Evolutionary conservation across 1,139 yeast genomes (phyloP).

Genomic region (Maudiozyma humilis): DNA sequence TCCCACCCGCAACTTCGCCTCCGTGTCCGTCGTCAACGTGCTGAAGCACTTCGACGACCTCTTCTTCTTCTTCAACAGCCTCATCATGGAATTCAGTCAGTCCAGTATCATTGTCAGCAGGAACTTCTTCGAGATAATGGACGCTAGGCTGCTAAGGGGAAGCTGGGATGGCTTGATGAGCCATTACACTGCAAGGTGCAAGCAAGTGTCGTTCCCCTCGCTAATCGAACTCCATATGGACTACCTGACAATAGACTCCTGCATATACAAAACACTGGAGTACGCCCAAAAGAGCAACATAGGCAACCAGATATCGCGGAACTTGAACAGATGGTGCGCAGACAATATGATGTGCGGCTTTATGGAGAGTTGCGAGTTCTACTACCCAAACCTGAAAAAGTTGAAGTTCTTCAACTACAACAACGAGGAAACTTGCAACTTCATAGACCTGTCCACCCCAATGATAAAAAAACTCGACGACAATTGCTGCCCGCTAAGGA

Average conservation of each 20-base stretch:
- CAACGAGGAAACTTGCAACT: conserved; percentile 18
- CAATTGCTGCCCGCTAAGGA: conserved; percentile 11
- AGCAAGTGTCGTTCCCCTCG: conserved; percentile 12
- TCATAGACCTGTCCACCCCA: conserved; percentile 19
- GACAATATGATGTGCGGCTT: conserved; percentile 11
- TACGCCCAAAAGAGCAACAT: conserved; percentile 5
- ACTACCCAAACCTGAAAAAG: conserved; percentile 12
- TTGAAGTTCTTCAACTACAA: conserved; percentile 12
- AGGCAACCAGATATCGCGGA: neutral
- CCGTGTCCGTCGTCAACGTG: conserved; percentile 7
- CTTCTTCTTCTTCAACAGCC: conserved; percentile 5
- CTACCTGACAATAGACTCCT: conserved; percentile 18
- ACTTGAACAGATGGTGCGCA: conserved; percentile 1
- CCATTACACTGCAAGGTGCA: conserved; percentile 10
- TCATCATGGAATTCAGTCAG: conserved; percentile 9
- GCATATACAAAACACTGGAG: conserved; percentile 12
- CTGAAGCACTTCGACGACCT: neutral
- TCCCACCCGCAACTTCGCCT: neutral
- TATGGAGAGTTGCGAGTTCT: conserved; percentile 10
- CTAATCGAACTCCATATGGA: conserved; percentile 11
- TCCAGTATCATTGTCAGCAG: conserved; percentile 7
- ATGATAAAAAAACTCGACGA: conserved; percentile 14
- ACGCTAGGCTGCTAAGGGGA: conserved; percentile 9
- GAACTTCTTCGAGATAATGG: conserved; percentile 16
- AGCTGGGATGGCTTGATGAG: neutral